Evolutionary conservation across 164 flowering plant species (phyloP), one percentile per base, ranked within the genome.

Genomic region (Malania oleifera): DNA sequence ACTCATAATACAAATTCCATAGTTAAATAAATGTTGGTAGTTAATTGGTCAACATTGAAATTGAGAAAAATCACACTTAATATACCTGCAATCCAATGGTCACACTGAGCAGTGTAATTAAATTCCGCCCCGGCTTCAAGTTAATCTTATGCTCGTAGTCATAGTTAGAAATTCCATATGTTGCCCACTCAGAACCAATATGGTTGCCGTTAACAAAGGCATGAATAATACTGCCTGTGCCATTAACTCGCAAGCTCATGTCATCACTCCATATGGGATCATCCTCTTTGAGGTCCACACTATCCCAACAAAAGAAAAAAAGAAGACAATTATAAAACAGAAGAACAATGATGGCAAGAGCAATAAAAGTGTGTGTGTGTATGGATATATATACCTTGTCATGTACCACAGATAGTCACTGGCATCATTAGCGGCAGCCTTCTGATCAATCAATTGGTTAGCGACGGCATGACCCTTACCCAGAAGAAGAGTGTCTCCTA

Each of bases 331-430:
- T 26, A 22, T 18, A 31, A 29, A 52, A 35, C 13, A 23, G 9
- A 5, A n/a, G n/a, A 9, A 9, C 18, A 22, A 25, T 41, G 1
- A 43, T n/a, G 5, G 15, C 5, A 24, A 12, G 10, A 35, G 31
- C 20, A 15, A 26, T 43, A 19, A n/a, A n/a, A n/a, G n/a, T n/a
- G n/a, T n/a, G n/a, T n/a, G n/a, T n/a, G n/a, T 11, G 24, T 22
- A 19, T 43, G 20, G 15, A 19, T 13, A 0, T 13, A 52, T 25
- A 54, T 69, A 88, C 92, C 74, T 81, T 13, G 91, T 83, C 80
- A 79, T 84, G 73, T 86, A 89, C 91, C 91, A 89, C 24, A 91
- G 43, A 61, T 91, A 91, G 49, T 91, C 96, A 66, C 82, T 80
- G 0, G 41, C 28, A 60, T 84, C 93, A 37, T 64, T 70, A 2